phyloP scores from a whole-genome alignment of 208 protist species.

The Balamuthia mandrillaris region DNA sequence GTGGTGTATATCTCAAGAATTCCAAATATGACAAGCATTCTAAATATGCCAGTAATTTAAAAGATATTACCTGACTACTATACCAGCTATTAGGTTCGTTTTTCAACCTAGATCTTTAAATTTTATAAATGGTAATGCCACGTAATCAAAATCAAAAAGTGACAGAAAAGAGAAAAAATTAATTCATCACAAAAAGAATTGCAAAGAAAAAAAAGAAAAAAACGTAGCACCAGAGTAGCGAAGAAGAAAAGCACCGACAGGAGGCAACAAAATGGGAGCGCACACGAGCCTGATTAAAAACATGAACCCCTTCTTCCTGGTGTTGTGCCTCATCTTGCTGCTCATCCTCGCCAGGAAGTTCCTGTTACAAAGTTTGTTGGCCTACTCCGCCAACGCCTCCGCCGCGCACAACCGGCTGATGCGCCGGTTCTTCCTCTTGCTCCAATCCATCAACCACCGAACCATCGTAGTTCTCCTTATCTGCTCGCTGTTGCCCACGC shows the following conservation, averaged over 20 bases:
- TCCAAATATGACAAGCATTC: no score
- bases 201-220: background rate
- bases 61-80: no score
- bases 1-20: no score
- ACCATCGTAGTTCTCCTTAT: background rate
- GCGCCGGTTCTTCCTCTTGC: background rate
- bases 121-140: no score
- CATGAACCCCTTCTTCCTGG: background rate
- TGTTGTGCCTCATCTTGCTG: background rate
- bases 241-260: background rate
- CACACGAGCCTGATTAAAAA: slow-evolving; percentile 28
- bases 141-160: no score
- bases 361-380: no score
- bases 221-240: background rate
- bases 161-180: no score
- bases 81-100: no score
- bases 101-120: no score
- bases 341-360: background rate
- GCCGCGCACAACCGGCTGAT: background rate
- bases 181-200: no score
- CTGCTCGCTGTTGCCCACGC: background rate
- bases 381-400: no score
- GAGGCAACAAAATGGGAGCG: background rate
- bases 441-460: background rate
- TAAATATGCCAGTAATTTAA: no score